Conservation (phyloP, 2,329 filamentous ascomycete species). For the Aspergillus sp. region DNA sequence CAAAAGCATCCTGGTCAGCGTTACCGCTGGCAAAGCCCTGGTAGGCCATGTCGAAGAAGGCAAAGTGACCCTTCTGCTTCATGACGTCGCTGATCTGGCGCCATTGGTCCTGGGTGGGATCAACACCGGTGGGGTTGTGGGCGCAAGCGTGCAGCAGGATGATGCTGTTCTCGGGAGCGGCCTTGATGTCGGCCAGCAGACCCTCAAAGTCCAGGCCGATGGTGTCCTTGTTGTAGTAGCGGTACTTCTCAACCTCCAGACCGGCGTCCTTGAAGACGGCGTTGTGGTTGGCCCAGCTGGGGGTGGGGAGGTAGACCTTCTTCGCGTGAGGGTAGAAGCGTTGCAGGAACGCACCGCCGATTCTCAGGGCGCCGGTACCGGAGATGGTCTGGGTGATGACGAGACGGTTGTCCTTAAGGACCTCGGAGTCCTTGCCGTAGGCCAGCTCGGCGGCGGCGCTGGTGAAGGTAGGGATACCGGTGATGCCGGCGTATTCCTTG, state of each 20-base stretch:
- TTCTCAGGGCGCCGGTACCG: slow-evolving; percentile 91
- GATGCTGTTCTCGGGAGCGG: slow-evolving; percentile 79
- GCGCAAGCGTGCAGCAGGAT: slow-evolving; percentile 96
- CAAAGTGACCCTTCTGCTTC: slow-evolving; percentile 83
- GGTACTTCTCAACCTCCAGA: slow-evolving; percentile 88
- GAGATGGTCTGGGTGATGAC: slow-evolving; percentile 98
- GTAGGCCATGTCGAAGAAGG: slow-evolving; percentile 99
- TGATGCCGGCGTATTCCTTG: slow-evolving; percentile 98
- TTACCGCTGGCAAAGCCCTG: slow-evolving; percentile 95
- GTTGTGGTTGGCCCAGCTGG: slow-evolving; percentile 97
- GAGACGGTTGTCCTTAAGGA: slow-evolving; percentile 71
- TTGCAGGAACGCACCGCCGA: slow-evolving; percentile 89
- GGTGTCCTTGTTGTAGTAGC: slow-evolving; percentile 99
- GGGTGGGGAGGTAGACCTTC: slow-evolving; percentile 93
- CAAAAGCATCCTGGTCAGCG: slow-evolving; percentile 89
- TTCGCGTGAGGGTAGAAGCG: slow-evolving; percentile 89
- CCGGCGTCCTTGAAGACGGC: slow-evolving; percentile 94
- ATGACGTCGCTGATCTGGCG: slow-evolving; percentile 81
- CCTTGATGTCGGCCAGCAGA: slow-evolving; percentile 85
- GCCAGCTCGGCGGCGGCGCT: slow-evolving; percentile 87
- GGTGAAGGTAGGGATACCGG: slow-evolving; percentile 91
- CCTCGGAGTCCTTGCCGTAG: slow-evolving; percentile 77
- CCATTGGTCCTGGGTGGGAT: slow-evolving; percentile 92
- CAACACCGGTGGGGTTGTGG: slow-evolving; percentile 96
- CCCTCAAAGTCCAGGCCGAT: slow-evolving; percentile 97